Percentiles rank a stretch among this genome's conserved stretches.
Conservation (phyloP, 768 basidiomycete genomes). For the Strobilomyces confusus region DNA sequence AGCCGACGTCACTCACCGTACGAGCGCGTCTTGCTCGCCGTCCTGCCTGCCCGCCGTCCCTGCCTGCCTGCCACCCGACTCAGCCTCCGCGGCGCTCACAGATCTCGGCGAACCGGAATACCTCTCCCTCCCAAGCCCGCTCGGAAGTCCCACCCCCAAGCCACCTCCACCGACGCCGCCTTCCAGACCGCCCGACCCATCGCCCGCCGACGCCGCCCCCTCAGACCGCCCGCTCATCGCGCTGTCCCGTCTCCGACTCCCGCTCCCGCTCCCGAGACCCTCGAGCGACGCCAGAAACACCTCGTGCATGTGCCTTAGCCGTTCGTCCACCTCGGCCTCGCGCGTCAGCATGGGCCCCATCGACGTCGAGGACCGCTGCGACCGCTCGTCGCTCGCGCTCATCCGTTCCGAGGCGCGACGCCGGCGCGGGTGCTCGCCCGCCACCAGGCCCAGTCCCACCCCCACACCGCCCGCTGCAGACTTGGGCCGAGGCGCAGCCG, state of each 20-base stretch:
- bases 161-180: slow-evolving; percentile 1
- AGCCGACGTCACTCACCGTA: slow-evolving; percentile 2
- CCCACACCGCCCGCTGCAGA: background rate
- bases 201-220: slow-evolving; percentile 3
- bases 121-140: slow-evolving; percentile 21
- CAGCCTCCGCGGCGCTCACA: slow-evolving; percentile 18
- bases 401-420: slow-evolving; percentile 17
- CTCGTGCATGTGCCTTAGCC: slow-evolving; percentile 63
- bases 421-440: slow-evolving; percentile 12
- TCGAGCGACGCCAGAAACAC: slow-evolving; percentile 61
- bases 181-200: slow-evolving; percentile 11
- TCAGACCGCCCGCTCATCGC: slow-evolving; percentile 3
- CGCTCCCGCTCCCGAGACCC: slow-evolving; percentile 44
- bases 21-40: slow-evolving; percentile 24
- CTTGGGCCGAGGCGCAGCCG: slow-evolving; percentile 1
- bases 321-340: slow-evolving; percentile 61
- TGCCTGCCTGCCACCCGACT: slow-evolving; percentile 26
- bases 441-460: slow-evolving; percentile 16
- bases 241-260: slow-evolving; percentile 27
- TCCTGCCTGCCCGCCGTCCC: slow-evolving; percentile 40
- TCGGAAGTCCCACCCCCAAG: slow-evolving; percentile 11
- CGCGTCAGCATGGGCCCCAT: slow-evolving; percentile 60
- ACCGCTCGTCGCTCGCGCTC: slow-evolving; percentile 11
- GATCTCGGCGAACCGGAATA: slow-evolving; percentile 32
- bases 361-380: slow-evolving; percentile 21